Conservation (phyloP, 192 early-diverging fungal species). For the Coemansia sp. region DNA sequence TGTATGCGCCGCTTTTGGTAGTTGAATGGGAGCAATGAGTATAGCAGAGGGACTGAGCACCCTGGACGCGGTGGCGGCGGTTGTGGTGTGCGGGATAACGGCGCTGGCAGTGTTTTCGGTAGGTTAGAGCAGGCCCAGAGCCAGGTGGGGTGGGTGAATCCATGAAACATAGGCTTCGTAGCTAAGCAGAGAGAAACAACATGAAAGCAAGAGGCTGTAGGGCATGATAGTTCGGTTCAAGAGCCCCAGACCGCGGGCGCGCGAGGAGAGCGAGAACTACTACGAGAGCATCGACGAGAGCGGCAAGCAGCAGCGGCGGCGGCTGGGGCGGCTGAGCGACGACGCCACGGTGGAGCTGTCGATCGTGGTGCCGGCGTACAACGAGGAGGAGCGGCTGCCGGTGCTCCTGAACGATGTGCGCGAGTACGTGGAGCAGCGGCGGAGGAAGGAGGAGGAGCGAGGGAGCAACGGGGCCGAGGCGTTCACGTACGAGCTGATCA, state of each 20-base stretch:
- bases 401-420: conserved; percentile 82
- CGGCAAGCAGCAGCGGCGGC: conserved; percentile 39
- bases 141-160: neutral
- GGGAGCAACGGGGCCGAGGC: neutral
- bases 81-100: conserved; percentile 12
- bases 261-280: conserved; percentile 55
- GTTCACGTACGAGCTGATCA: conserved; percentile 81
- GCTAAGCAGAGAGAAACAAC: neutral
- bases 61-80: conserved; percentile 9
- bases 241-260: conserved; percentile 44
- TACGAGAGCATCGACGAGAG: conserved; percentile 40
- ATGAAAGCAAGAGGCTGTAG: conserved; percentile 5
- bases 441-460: conserved; percentile 34
- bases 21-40: neutral
- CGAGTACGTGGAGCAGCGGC: conserved; percentile 61
- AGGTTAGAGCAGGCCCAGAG: conserved; percentile 1
- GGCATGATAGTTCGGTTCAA: conserved; percentile 42
- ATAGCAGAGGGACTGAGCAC: conserved; percentile 4
- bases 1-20: no score
- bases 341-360: conserved; percentile 61
- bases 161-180: neutral
- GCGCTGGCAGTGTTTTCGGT: conserved; percentile 21
- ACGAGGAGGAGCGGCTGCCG: conserved; percentile 82
- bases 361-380: conserved; percentile 88
- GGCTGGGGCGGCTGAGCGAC: conserved; percentile 26